Evolutionary conservation across 2,329 filamentous ascomycete genomes (phyloP), one percentile per base, ranked within the genome.

Genomic region (Hypoxylon sp.): DNA sequence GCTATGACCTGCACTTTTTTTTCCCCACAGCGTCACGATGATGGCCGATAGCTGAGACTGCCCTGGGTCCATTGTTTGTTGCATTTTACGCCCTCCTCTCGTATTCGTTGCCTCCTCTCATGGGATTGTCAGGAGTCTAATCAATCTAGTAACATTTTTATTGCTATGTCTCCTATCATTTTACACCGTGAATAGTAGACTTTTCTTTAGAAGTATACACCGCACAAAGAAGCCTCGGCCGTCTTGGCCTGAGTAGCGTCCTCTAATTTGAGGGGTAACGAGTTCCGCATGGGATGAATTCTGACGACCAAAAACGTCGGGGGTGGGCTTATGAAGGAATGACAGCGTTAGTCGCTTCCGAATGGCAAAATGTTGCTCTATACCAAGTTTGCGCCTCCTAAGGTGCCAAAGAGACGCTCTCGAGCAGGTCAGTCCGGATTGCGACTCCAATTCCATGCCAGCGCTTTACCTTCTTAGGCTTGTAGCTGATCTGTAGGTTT

Each of bases 341-440:
- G 57, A 52, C 56, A 53, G 63, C 63, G 52, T 65, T 48, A 52
- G 58, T 64, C 56, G 62, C 37, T 67, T 52, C 55, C 66, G 33
- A 65, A 62, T 70, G 64, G 70, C 73, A 77, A 72, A 48, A 89
- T 89, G 87, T 78, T 90, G 72, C 78, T 90, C 48, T 90, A 88
- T 75, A 87, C 86, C n/a, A 84, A 82, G 77, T 78, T 85, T 54
- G 87, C 87, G 64, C 78, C 83, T 51, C 85, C 87, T n/a, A 89
- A 88, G 78, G 80, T 83, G 48, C 87, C 87, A 33, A 90, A 89
- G 79, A 84, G 81, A 74, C 83, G 87, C 61, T 89, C 87, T n/a
- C 82, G 87, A 80, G 84, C 85, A 76, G 86, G 86, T 88, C 79
- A 80, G 84, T 83, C 53, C 24, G 37, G 26, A 10, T 54, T 55